Percentiles rank a stretch among this genome's conserved stretches.
phyloP scores from a whole-genome alignment of 139 green algal species.

The Micromonas commoda region DNA sequence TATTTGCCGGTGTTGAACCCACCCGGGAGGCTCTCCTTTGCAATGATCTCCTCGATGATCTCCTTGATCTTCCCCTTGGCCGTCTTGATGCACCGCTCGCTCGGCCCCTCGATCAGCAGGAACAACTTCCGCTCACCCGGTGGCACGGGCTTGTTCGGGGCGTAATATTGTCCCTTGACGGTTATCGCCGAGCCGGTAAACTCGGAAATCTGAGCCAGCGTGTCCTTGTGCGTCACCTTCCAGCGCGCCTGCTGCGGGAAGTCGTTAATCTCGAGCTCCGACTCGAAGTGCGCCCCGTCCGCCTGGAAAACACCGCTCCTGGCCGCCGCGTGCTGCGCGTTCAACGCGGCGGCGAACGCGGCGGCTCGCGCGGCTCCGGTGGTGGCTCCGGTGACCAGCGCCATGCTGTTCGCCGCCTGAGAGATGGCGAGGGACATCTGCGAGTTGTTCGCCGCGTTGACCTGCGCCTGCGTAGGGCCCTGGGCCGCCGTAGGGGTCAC shows the following conservation, averaged over 20 bases:
- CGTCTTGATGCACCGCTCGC: conserved; percentile 54
- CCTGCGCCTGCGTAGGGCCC: no score
- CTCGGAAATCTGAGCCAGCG: conserved; percentile 73
- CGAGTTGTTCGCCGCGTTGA: no score
- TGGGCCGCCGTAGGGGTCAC: no score
- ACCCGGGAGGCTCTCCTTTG: conserved; percentile 1
- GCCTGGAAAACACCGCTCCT: conserved; percentile 9
- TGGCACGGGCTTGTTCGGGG: conserved; percentile 45
- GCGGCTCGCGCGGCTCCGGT: conserved; percentile 29
- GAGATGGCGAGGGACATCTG: background rate
- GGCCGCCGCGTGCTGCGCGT: conserved; percentile 34
- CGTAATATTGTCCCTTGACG: conserved; percentile 64
- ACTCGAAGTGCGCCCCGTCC: conserved; percentile 59
- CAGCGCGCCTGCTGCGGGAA: conserved; percentile 85
- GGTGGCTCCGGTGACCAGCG: conserved; percentile 9
- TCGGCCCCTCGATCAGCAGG: conserved; percentile 83
- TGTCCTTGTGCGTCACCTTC: conserved; percentile 90
- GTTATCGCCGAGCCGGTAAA: conserved; percentile 79
- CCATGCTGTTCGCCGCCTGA: conserved; percentile 18
- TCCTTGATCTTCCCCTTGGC: conserved; percentile 75
- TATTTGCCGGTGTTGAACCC: background rate
- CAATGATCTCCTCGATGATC: conserved; percentile 51
- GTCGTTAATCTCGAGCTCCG: conserved; percentile 98
- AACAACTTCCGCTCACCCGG: conserved; percentile 87
- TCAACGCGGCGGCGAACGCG: conserved; percentile 38